Base-by-base conservation (phyloP, 768 basidiomycete genomes). In the Russula olivacea region DNA sequence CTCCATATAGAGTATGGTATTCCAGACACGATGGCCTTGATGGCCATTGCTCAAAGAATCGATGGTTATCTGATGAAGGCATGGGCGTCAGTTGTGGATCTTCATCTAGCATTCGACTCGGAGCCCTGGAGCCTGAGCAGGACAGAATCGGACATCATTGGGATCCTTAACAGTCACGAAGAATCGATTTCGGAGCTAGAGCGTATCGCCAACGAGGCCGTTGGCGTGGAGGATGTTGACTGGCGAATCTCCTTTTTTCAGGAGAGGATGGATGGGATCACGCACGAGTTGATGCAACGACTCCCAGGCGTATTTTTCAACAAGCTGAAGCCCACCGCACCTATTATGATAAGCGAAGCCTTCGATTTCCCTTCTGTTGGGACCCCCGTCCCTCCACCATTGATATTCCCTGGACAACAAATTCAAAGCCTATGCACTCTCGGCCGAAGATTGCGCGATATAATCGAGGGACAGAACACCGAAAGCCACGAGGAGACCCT, bases 221-320 rank as follows among this genome's bases (percentile, higher is more conserved):
- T 7, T 25, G 23, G 23, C 12, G 12, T 49, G 12, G 23, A 49
- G 7, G 23, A 17, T 2, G 48, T 49, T 1, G 48, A 49, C 25
- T 49, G 48, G 48, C 21, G 38, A 14, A 57, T 57, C 15, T 57
- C 55, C 19, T 4, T 57, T 28, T 49, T 57, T 14, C 61, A 52
- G n/a, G 52, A 57, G 5, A 41, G 25, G 1, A 43, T 57, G 49
- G 55, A 62, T 25, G 38, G 32, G 2, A 25, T 30, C 12, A 61
- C 61, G 4, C 23, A 56, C 30, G 0, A n/a, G 11, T 34, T 62
- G 41, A 57, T 41, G n/a, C 61, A 41, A 15, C 49, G 34, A 9
- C 61, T 62, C 12, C 61, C 61, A 23, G 55, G 61, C 8, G 28
- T 61, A 49, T 50, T 4, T 23, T 61, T 56, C 11, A 23, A 34